phyloP scores from a whole-genome alignment of 1,284 basidiomycete genomes.

The Sporisorium iseilematis-ciliati region DNA sequence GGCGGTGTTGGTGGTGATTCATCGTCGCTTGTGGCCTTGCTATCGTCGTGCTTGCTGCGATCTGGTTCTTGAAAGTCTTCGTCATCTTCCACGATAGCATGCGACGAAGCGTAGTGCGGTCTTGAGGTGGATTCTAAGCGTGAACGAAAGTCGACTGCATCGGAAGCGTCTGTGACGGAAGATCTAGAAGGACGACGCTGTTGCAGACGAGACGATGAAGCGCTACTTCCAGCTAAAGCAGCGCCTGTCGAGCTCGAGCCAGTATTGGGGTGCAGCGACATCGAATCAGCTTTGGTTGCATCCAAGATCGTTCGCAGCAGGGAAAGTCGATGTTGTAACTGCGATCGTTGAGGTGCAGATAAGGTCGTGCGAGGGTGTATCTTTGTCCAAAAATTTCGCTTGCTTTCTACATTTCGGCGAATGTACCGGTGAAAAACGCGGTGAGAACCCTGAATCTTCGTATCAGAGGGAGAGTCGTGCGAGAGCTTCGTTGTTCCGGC shows the following conservation, averaged over 20 bases:
- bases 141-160: conserved; percentile 22
- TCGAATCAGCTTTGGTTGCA: background rate
- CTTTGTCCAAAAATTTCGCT: background rate
- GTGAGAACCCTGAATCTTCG: background rate
- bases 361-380: background rate
- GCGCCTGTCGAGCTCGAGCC: conserved; percentile 10
- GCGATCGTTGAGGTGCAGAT: background rate
- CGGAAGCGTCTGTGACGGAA: conserved; percentile 20
- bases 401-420: conserved; percentile 2
- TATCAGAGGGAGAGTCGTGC: background rate
- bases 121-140: conserved; percentile 11
- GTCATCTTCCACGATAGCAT: conserved; percentile 21
- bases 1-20: conserved; percentile 23
- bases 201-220: conserved; percentile 12
- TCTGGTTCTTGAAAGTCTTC: conserved; percentile 14
- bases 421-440: conserved; percentile 10
- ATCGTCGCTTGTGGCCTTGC: conserved; percentile 24
- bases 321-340: background rate
- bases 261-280: conserved; percentile 8
- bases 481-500: background rate
- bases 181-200: conserved; percentile 29
- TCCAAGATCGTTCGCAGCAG: too few relatives aligned
- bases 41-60: conserved; percentile 19
- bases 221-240: conserved; percentile 3
- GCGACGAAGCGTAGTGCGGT: background rate